phyloP scores from a whole-genome alignment of 768 basidiomycete species.

The Multifurca ochricompacta region DNA sequence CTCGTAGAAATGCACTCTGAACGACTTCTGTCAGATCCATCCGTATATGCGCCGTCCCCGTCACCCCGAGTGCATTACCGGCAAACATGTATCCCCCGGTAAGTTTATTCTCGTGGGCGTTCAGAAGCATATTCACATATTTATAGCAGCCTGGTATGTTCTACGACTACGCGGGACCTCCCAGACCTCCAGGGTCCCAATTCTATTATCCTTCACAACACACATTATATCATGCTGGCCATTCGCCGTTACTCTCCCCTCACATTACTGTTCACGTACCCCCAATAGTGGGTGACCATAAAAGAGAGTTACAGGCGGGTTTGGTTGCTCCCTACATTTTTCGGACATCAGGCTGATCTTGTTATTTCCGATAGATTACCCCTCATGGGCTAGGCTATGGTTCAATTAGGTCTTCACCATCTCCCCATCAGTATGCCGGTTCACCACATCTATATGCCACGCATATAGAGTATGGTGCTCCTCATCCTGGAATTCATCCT shows the following conservation, averaged over 20 bases:
- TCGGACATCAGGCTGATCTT: constrained; percentile 34
- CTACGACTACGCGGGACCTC: constrained; percentile 47
- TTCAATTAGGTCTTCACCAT: constrained; percentile 35
- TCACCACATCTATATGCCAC: constrained; percentile 31
- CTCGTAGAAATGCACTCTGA: constrained; percentile 46
- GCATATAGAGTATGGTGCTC: constrained; percentile 41
- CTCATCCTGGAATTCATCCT: constrained; percentile 34
- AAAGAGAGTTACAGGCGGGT: constrained; percentile 47
- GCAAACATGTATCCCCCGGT: constrained; percentile 42
- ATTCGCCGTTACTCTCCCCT: constrained; percentile 47
- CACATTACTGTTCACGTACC: constrained; percentile 38
- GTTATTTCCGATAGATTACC: constrained; percentile 37
- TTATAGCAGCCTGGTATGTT: constrained; percentile 44
- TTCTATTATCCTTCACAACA: constrained; percentile 56
- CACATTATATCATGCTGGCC: constrained; percentile 49
- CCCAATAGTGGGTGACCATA: constrained; percentile 43
- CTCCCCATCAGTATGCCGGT: constrained; percentile 31
- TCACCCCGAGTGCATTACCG: constrained; percentile 35
- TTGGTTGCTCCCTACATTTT: constrained; percentile 10
- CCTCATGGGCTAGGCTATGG: constrained; percentile 36
- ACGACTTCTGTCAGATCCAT: constrained; percentile 40
- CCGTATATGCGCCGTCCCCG: constrained; percentile 44
- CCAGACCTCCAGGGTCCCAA: constrained; percentile 44
- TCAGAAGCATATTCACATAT: constrained; percentile 35
- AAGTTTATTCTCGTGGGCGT: constrained; percentile 31